Evolutionary conservation across 352 stramenopile species (phyloP), one percentile per base, ranked within the genome.

Genomic region (Albugo candida): DNA sequence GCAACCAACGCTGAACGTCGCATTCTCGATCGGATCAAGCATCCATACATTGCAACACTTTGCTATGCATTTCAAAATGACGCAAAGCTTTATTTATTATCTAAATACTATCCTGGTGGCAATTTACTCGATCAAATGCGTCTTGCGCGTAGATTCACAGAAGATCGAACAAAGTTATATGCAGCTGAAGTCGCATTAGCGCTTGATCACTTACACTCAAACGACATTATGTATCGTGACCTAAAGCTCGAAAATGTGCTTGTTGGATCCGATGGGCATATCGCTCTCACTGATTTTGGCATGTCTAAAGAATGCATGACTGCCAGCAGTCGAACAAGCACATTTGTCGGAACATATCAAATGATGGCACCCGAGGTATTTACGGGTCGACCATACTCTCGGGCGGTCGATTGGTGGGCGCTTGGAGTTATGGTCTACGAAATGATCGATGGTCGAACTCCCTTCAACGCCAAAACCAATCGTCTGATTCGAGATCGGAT

Each of bases 221-320:
- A 92, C 52, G 75, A 96, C 69, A 96, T 98, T 64, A 94, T 98
- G 58, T 97, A 97, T 71, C 76, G 94, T 34, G 94, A 99, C 62
- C 70, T 99, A 21, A 99, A 98, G 69, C 88, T 96, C 35, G 95
- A 99, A 61, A 99, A 99, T 59, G 89, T 99, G 36, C 62, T 99
- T 13, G 78, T 98, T 37, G 93, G 96, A 53, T 83, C 78, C 13
- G 65, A 92, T 43, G 95, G 95, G 37, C 92, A 99, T 57, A 80
- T 99, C 38, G 83, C 92, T 36, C 66, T 99, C 17, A 99, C 95
- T 40, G 95, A 99, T 65, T 99, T 99, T 66, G 95, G 95, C n/a
- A 87, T 98, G 59, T 95, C 83, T 10, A 99, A 99, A 61, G 95
- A 98, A 55, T 94, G 96, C 45, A 97, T 99, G 61, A 81, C 61